Base-by-base conservation (phyloP, 108 stramenopile genomes). In the Fragilaria crotonensis region DNA sequence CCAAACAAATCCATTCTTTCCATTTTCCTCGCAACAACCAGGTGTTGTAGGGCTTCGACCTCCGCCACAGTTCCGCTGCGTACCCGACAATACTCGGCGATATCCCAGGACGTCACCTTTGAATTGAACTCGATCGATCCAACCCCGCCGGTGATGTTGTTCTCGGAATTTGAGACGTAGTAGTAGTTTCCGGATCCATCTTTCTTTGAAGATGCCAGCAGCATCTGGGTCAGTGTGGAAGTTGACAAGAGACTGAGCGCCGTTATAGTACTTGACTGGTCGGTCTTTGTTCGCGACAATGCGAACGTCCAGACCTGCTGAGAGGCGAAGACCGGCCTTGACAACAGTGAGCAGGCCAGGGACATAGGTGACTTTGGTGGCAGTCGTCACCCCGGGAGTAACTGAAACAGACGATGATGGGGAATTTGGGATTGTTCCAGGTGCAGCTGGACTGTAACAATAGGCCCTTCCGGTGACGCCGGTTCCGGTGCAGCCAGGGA, bases 41-140 rank as follows among this genome's bases (percentile, higher is more conserved):
- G 47, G 48, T 27, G 59, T 60, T 4, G 3, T 32, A 22, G 67
- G 67, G 17, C 63, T 73, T 22, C 29, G 28, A 11, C 74, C 80
- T 22, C 80, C 80, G 18, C 59, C 71, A 59, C 80, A 81, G 29
- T 81, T 81, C 50, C 59, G 49, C 30, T 48, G 54, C 5, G 77
- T 81, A 17, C 52, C 49, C 11, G 59, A 19, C 14, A 81, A 52
- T 31, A 75, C 27, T 61, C 50, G 54, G 48, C 53, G 26, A 53
- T 81, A 81, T 22, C 66, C 64, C 2, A 64, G 41, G 7, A 76
- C 53, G 3, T 62, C 27, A 19, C 72, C 75, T 21, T 62, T 25
- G 65, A 54, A 52, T 78, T 49, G 52, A 81, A 81, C 1, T 65
- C 52, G n/a, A 81, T 52, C 5, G 71, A 70, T 22, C 74, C 73